Evolutionary conservation across 73 alveolate species (phyloP), one percentile per base, ranked within the genome.

Genomic region (Paramecium sexaurelia): DNA sequence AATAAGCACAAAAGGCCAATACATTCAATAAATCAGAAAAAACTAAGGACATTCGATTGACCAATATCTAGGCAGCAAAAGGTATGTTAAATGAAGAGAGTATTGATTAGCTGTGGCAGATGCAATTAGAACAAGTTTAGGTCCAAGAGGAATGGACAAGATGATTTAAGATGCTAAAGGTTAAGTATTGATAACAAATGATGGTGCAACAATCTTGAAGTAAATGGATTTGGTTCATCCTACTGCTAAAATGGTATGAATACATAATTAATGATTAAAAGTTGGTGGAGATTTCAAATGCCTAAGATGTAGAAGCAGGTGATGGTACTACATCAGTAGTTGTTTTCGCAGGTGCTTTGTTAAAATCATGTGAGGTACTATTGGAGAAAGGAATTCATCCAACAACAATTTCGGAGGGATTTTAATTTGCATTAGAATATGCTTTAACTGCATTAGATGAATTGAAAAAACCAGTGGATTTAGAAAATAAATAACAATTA

Each of bases 61-160:
- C 89, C n/a, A 88, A 88, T 55, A 88, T 88, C 40, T 36, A 88
- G 43, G 94, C 94, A 68, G 94, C 94, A 13, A 88, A 88, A 82
- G 94, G 94, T 88, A 88, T 69, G 1, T 19, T 71, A 27, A 45
- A 32, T 86, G 39, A 37, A 56, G 73, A 56, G 73, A 51, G 67
- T 51, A n/a, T 11, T 39, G 36, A 22, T 88, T 36, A 92, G 99
- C 99, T 13, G 98, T 98, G 66, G 95, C 99, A 39, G 99, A 99
- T 85, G 98, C 98, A 32, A 97, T 99, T 9, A 96, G 99, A 94
- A 99, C 99, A 24, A 95, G 99, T 43, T 94, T 99, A n/a, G 99
- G 99, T 51, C 99, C 99, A 10, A 95, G 99, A 88, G 99, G 99
- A 55, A 99, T 99, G 99, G 99, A 99, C 94, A 99, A 99, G 92